Percentiles rank a stretch among this genome's conserved stretches.
Evolutionary conservation across 768 basidiomycete species (phyloP).

Genomic region (Lactarius quietus): DNA sequence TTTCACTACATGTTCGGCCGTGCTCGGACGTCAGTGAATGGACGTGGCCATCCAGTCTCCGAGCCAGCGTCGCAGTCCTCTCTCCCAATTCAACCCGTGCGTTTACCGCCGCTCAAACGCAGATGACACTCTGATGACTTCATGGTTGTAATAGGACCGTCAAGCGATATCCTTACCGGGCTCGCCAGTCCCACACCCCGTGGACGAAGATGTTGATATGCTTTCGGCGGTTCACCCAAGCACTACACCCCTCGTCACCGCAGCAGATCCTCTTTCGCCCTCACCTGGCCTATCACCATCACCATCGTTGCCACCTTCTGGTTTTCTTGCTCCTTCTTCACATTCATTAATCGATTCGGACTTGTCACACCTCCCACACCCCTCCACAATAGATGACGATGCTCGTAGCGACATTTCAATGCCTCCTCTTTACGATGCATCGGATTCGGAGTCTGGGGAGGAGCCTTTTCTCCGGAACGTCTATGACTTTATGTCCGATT

Average conservation of each 20-base stretch:
- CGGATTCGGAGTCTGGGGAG: slow-evolving; percentile 23
- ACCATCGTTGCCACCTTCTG: slow-evolving; percentile 1
- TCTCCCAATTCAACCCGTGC: slow-evolving; percentile 1
- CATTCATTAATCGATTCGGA: neutral
- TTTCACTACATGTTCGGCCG: slow-evolving; percentile 16
- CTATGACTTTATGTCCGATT: slow-evolving; percentile 21
- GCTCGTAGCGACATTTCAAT: slow-evolving; percentile 20
- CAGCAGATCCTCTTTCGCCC: neutral
- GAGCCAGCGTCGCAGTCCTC: neutral
- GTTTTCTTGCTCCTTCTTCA: neutral
- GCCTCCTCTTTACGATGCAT: slow-evolving; percentile 18
- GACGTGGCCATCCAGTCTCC: neutral
- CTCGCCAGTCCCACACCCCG: neutral
- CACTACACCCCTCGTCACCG: neutral
- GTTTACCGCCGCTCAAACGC: neutral
- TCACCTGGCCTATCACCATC: slow-evolving; percentile 5
- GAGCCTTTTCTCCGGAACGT: neutral
- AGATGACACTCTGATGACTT: slow-evolving; percentile 15
- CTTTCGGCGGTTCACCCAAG: neutral
- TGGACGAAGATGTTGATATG: slow-evolving; percentile 16
- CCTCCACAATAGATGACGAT: slow-evolving; percentile 8
- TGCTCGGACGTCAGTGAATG: slow-evolving; percentile 6
- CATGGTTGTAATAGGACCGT: neutral
- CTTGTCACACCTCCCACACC: neutral
- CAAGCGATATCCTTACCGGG: neutral